Evolutionary conservation across 768 basidiomycete genomes (phyloP), one percentile per base, ranked within the genome.

Genomic region (Boletus reticuloceps): DNA sequence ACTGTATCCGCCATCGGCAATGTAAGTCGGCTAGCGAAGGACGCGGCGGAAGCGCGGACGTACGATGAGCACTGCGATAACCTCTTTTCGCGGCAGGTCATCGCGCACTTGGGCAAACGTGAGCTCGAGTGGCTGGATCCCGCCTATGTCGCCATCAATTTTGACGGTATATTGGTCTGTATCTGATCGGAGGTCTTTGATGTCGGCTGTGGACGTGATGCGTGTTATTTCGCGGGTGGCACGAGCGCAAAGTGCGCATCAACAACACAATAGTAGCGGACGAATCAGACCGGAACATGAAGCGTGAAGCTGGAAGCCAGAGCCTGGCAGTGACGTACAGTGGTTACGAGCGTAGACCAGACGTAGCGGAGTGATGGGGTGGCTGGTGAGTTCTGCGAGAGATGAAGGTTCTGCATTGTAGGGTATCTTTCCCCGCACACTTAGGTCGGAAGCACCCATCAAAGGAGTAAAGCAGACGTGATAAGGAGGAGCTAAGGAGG

Each of bases 271-370:
- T 22, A 16, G 38, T 9, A 29, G 17, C 19, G 17, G 38, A n/a
- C 11, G 13, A 25, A 37, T 57, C 45, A 62, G 59, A 32, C 2
- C 17, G 36, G 13, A 31, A 39, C 43, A 32, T 14, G 44, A 63
- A 12, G 20, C 17, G 41, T 47, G 14, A 7, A 45, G 32, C 27
- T 29, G 27, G 8, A 9, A 29, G 9, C 27, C 27, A 29, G 9
- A 9, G 9, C 27, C 27, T 31, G 46, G 75, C 32, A 34, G 36
- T 22, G 29, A 82, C 53, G 77, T 78, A 43, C 87, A 82, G 61
- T 90, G 88, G 62, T 90, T 90, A 34, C 89, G 82, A 55, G 82
- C 82, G 62, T 88, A 91, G 11, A 84, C 75, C n/a, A 85, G 74
- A 43, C 79, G 79, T 50, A 80, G 78, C 1, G 88, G 87, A 0